These are phyloP conservation scores for Penicillium thymicola DNA, from an alignment of 2,329 filamentous ascomycete species.

Conservation along the genomic window DNA sequence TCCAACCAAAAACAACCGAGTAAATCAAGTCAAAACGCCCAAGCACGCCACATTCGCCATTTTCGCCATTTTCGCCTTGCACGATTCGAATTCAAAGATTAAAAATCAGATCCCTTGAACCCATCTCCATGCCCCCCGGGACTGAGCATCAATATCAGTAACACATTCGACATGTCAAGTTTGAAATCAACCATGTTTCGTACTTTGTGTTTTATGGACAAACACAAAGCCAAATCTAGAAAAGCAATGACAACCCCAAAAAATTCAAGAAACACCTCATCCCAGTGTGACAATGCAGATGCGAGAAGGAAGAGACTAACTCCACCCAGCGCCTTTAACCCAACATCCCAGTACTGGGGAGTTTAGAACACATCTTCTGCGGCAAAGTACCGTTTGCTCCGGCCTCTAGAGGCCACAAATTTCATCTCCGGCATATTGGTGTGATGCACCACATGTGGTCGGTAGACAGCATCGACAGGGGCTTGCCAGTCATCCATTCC, in stretches of 20 bases:
- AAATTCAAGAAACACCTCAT: constrained; percentile 4
- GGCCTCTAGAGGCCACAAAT: constrained; percentile 62
- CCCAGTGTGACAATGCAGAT: constrained; percentile 21
- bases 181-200: constrained; percentile 1
- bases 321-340: constrained; percentile 7
- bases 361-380: constrained; percentile 51
- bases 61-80: constrained; percentile 7
- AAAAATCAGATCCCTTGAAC: background rate
- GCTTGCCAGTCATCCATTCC: constrained; percentile 89
- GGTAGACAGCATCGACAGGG: constrained; percentile 83
- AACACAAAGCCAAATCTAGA: constrained; percentile 12
- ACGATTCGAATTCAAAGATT: constrained; percentile 1
- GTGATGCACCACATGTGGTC: constrained; percentile 91
- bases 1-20: background rate
- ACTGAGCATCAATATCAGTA: background rate
- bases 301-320: constrained; percentile 9
- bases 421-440: constrained; percentile 69
- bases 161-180: constrained; percentile 1
- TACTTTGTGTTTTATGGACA: background rate
- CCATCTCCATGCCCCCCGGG: background rate
- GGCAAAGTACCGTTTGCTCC: constrained; percentile 69
- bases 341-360: background rate
- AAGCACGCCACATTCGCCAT: constrained; percentile 15
- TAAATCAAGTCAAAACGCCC: constrained; percentile 5
- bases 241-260: background rate